Evolutionary conservation across 1,284 basidiomycete species (phyloP).

Genomic region (Leccinum holopus): DNA sequence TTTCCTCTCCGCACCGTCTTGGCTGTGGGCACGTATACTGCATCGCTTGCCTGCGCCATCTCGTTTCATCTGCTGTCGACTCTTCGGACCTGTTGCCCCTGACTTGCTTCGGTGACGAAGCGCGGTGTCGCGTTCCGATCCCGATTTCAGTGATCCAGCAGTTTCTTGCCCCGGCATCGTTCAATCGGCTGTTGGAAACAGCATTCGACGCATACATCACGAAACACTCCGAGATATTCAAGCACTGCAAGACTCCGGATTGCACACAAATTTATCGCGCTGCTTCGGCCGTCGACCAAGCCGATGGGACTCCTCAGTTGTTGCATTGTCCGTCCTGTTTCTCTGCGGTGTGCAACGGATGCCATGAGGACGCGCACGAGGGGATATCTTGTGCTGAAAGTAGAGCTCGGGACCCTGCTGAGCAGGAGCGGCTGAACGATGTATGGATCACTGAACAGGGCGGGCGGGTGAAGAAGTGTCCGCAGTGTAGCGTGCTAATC

Average conservation of each 20-base stretch:
- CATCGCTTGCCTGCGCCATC: slow-evolving; percentile 49
- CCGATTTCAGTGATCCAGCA: slow-evolving; percentile 48
- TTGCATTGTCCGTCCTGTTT: slow-evolving; percentile 53
- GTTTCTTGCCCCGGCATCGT: slow-evolving; percentile 44
- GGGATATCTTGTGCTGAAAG: slow-evolving; percentile 51
- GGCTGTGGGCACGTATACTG: slow-evolving; percentile 57
- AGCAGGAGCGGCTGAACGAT: slow-evolving; percentile 47
- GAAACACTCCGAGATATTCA: slow-evolving; percentile 45
- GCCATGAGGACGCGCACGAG: slow-evolving; percentile 51
- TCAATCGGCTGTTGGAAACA: slow-evolving; percentile 45
- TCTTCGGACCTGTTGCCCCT: slow-evolving; percentile 46
- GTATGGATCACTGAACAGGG: slow-evolving; percentile 38
- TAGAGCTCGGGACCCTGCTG: slow-evolving; percentile 34
- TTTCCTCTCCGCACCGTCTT: slow-evolving; percentile 45
- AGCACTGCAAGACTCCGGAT: slow-evolving; percentile 56
- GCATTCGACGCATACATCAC: slow-evolving; percentile 47
- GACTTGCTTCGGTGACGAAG: slow-evolving; percentile 51
- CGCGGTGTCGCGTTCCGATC: slow-evolving; percentile 47
- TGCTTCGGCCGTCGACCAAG: slow-evolving; percentile 3
- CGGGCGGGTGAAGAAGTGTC: slow-evolving; percentile 39
- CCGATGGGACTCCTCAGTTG: slow-evolving; percentile 29
- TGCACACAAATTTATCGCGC: slow-evolving; percentile 55
- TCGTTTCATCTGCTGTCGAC: slow-evolving; percentile 46
- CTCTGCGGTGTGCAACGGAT: slow-evolving; percentile 47
- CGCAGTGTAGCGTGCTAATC: slow-evolving; percentile 45